Base-by-base conservation (phyloP, 192 early-diverging fungal species). In the Linnemannia schmuckeri region DNA sequence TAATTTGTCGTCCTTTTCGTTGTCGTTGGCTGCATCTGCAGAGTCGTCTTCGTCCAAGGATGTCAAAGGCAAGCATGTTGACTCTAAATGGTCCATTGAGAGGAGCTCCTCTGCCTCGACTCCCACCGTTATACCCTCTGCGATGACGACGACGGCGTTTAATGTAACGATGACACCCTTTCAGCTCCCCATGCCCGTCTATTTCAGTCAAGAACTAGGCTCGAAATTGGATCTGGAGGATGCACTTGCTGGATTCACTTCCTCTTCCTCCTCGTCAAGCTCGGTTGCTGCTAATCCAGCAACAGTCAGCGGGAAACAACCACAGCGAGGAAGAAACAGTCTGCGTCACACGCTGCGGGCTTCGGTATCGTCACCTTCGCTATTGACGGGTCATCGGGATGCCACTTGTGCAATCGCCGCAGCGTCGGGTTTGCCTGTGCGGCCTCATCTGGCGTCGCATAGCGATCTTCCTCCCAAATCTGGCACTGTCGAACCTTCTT, bases 21-120 rank as follows among this genome's bases (percentile, higher is more conserved):
- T 77, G 3, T 68, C 82, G 18, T 57, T 41, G 24, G 61, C 41
- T 44, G 18, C 55, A n/a, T 47, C 68, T 18, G 18, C 42, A 22
- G 40, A 57, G 33, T 20, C 13, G 33, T 20, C 13, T 1, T 15
- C 76, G 35, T 22, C 27, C 7, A 37, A 30, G 35, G 42, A 69
- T 55, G 63, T 75, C 40, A 84, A 84, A 41, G 82, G 82, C 20
- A 84, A 84, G 49, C 71, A 75, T 22, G 47, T 54, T 20, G 70
- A 72, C 20, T 33, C 27, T 30, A 66, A 15, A 10, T 66, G 61
- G 61, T 35, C 61, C 15, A 13, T 15, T 35, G 10, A 66, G 61
- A 30, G 13, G 13, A 15, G 61, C 27, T 35, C 61, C 4, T 66
- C 61, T 33, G 24, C 10, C 10, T 33, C 52, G 1, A 38, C 74